Percentiles rank a stretch among this genome's conserved stretches.
Evolutionary conservation across 371 early-diverging fungal species (phyloP).

Genomic region (Mortierella sp.): DNA sequence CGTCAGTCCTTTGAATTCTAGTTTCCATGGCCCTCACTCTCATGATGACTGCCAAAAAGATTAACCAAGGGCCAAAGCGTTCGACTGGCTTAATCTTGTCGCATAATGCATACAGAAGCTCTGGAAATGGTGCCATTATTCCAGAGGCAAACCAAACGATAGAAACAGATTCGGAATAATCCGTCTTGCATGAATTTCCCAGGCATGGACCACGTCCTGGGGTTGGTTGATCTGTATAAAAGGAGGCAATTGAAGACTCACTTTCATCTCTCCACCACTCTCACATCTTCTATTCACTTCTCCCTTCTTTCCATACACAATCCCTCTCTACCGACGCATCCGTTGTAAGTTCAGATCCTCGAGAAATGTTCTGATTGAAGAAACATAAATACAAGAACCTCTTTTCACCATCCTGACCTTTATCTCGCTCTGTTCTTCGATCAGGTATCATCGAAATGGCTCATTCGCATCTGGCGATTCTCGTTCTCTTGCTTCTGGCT

Average conservation of each 20-base stretch:
- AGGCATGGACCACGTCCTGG: too few species aligned
- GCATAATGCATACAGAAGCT: neutral
- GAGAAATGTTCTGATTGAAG: neutral
- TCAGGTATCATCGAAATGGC: too few species aligned
- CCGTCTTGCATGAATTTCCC: neutral
- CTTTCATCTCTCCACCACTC: conserved; percentile 1
- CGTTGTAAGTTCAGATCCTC: neutral
- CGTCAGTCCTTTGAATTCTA: too few species aligned
- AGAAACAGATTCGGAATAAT: neutral
- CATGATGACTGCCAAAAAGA: too few species aligned
- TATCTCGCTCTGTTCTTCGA: neutral
- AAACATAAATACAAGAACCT: neutral
- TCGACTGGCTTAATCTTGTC: neutral
- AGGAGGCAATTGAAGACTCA: conserved; percentile 2
- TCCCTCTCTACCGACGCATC: neutral
- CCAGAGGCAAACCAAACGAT: neutral
- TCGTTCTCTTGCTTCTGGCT: too few species aligned
- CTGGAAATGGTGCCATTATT: conserved; percentile 3
- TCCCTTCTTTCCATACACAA: neutral
- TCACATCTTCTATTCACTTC: too few species aligned
- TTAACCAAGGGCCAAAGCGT: conserved; percentile 2
- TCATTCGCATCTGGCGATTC: too few species aligned
- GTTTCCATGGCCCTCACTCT: too few species aligned
- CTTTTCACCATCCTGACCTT: conserved; percentile 1
- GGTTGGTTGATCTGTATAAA: too few species aligned